Conservation (phyloP, 495 filamentous ascomycete genomes). For the Hypomontagnella submonticulosa region DNA sequence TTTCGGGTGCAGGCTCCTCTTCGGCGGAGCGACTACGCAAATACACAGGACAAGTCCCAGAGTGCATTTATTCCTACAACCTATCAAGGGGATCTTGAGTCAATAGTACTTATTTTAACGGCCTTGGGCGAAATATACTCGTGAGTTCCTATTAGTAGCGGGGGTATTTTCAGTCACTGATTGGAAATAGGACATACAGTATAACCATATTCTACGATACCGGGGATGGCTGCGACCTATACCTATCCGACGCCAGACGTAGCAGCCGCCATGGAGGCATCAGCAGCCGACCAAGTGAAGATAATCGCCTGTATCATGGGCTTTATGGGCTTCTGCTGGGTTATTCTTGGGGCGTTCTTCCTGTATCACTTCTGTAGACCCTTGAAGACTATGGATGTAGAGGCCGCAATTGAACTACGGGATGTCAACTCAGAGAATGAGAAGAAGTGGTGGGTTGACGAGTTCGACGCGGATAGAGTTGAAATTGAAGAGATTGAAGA, state of each 20-base stretch:
- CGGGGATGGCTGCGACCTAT: constrained; percentile 10
- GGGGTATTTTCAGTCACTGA: neutral
- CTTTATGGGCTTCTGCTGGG: constrained; percentile 28
- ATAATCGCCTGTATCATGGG: constrained; percentile 17
- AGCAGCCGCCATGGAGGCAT: constrained; percentile 23
- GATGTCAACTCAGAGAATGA: neutral
- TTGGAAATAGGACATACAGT: neutral
- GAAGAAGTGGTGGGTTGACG: constrained; percentile 34
- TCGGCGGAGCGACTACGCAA: constrained; percentile 6
- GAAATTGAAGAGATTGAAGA: neutral
- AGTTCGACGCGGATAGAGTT: constrained; percentile 12
- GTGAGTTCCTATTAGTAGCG: neutral
- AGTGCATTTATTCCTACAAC: constrained; percentile 12
- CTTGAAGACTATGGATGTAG: constrained; percentile 1
- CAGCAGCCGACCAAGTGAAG: constrained; percentile 7
- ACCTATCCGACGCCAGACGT: constrained; percentile 15
- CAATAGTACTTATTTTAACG: constrained; percentile 10
- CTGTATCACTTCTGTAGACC: constrained; percentile 26
- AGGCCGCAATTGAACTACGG: constrained; percentile 8
- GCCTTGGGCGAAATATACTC: neutral
- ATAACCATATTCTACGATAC: neutral
- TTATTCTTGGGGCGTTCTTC: constrained; percentile 22
- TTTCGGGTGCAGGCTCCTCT: constrained; percentile 18
- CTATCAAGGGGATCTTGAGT: constrained; percentile 31
- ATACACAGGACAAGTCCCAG: constrained; percentile 14